A percentile compares a stretch with the other conserved stretches of the same genome.
Conservation (phyloP, 2,329 filamentous ascomycete species). For the Lojkania enalia region DNA sequence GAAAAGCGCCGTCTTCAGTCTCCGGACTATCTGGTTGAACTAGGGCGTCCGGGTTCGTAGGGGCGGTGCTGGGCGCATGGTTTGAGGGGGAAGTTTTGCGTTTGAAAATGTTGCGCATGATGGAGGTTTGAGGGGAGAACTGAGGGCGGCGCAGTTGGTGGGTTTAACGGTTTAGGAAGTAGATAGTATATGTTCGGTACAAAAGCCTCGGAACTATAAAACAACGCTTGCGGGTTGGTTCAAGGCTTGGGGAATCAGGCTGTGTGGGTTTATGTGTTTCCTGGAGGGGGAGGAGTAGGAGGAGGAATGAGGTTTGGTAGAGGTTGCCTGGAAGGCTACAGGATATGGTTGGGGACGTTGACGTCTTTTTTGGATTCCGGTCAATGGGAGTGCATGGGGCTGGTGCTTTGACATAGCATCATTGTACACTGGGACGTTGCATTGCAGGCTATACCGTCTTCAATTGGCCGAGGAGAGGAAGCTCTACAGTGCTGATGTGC, state of each 20-base stretch:
- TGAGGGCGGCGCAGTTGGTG: no score
- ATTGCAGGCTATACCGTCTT: slow-evolving; percentile 20
- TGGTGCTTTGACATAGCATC: slow-evolving; percentile 22
- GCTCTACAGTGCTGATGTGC: slow-evolving; percentile 2
- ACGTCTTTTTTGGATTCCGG: no score
- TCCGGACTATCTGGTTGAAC: not conserved
- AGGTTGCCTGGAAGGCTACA: not conserved
- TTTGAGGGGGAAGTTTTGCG: not conserved
- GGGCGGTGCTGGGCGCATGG: not conserved
- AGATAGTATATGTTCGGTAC: no score
- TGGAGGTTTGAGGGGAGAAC: slow-evolving; percentile 2
- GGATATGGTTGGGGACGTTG: no score
- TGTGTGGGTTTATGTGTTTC: no score
- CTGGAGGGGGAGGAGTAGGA: no score
- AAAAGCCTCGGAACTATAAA: no score
- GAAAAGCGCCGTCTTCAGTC: not conserved
- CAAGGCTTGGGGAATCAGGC: no score
- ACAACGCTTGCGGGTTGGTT: no score
- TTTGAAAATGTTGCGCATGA: slow-evolving; percentile 10
- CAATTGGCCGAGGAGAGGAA: slow-evolving; percentile 18
- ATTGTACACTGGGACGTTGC: slow-evolving; percentile 19
- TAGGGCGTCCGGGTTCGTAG: no score
- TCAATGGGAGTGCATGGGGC: slow-evolving; percentile 2
- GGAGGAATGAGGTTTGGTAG: no score
- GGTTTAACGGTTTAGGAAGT: no score